A percentile compares a stretch with the other conserved stretches of the same genome.
Conservation (phyloP, 352 stramenopile genomes). For the Thalassiosira tumida region DNA sequence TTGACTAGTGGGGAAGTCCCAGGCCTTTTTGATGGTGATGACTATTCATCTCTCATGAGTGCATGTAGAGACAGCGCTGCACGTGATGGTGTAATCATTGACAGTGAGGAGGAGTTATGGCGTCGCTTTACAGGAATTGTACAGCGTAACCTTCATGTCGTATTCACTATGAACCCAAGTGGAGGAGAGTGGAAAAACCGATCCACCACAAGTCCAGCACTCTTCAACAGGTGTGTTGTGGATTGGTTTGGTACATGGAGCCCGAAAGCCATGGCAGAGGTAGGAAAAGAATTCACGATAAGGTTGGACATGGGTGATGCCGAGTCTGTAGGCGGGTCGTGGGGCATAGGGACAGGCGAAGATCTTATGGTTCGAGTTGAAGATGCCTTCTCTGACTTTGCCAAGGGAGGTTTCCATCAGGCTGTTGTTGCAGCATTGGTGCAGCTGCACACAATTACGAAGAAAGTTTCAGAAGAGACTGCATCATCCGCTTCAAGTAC, state of each 20-base stretch:
- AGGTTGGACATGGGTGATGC: constrained; percentile 95
- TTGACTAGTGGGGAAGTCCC: constrained; percentile 97
- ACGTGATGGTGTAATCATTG: constrained; percentile 89
- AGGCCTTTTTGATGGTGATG: constrained; percentile 99
- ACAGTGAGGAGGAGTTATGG: constrained; percentile 94
- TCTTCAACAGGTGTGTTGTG: constrained; percentile 99
- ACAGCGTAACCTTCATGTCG: constrained; percentile 99
- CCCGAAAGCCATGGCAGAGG: constrained; percentile 97
- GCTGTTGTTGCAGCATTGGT: constrained; percentile 92
- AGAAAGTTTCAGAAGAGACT: constrained; percentile 86
- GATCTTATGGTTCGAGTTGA: constrained; percentile 87
- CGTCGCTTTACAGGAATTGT: constrained; percentile 98
- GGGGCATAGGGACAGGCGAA: constrained; percentile 88
- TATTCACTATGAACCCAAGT: constrained; percentile 99
- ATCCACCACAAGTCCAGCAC: constrained; percentile 98
- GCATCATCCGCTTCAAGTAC: constrained; percentile 82
- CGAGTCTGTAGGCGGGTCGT: constrained; percentile 87
- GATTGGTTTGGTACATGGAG: constrained; percentile 99
- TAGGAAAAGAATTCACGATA: constrained; percentile 97
- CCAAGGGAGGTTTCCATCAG: constrained; percentile 87
- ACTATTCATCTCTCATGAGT: constrained; percentile 97
- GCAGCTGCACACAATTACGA: constrained; percentile 90
- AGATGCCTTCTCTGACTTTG: constrained; percentile 86
- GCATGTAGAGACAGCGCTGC: constrained; percentile 92
- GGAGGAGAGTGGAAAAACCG: constrained; percentile 96